phyloP scores from a whole-genome alignment of 108 stramenopile genomes.

The Nitzschia putrida region DNA sequence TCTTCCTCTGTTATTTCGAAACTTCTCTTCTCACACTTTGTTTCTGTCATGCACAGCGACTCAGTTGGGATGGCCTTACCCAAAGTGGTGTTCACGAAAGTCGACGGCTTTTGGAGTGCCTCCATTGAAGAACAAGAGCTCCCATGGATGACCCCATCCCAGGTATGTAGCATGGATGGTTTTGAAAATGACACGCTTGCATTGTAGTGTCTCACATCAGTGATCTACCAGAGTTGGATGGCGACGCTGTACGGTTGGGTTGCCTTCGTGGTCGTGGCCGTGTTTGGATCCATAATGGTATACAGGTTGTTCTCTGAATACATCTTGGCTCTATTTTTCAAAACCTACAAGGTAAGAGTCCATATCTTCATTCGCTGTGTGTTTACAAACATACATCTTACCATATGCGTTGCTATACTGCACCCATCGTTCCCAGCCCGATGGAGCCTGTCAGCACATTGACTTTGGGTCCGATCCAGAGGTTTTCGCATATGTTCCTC shows the following conservation, averaged over 20 bases:
- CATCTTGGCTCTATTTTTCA: slow-evolving; percentile 34
- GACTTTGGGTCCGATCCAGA: slow-evolving; percentile 60
- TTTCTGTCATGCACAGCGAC: too few relatives aligned
- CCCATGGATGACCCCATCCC: slow-evolving; percentile 57
- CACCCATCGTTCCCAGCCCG: slow-evolving; percentile 25
- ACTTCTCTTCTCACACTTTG: too few relatives aligned
- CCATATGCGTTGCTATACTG: too few relatives aligned
- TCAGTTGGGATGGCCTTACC: too few relatives aligned
- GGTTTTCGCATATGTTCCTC: slow-evolving; percentile 61
- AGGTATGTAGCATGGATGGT: slow-evolving; percentile 32
- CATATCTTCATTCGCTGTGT: background rate
- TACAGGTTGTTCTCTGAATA: slow-evolving; percentile 20
- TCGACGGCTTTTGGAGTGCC: background rate
- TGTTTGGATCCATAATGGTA: slow-evolving; percentile 41
- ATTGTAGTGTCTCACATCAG: too few relatives aligned
- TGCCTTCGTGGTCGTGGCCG: slow-evolving; percentile 8
- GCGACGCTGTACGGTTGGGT: slow-evolving; percentile 36
- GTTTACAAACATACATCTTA: too few relatives aligned
- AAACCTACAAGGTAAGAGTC: slow-evolving; percentile 43
- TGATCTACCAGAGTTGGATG: too few relatives aligned
- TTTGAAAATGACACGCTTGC: slow-evolving; percentile 2
- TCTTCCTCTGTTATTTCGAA: too few relatives aligned
- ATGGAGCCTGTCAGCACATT: slow-evolving; percentile 51
- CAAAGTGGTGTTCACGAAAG: too few relatives aligned
- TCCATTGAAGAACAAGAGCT: background rate